Conservation (phyloP, 208 protist genomes). For the Acanthamoeba quina region DNA sequence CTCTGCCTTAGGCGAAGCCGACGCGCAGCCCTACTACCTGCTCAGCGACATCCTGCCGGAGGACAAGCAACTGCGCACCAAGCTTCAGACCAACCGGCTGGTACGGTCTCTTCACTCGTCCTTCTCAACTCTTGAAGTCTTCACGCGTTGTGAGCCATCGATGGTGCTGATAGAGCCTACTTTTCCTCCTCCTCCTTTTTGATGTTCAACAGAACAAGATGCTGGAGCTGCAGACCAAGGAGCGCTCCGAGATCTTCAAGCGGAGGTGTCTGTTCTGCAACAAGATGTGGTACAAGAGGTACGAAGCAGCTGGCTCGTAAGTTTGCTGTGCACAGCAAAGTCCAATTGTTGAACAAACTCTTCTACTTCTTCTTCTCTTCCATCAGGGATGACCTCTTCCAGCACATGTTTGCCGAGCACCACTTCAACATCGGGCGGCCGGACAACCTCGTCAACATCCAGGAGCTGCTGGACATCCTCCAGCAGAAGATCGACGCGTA, state of each 20-base stretch:
- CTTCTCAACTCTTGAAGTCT: too few species aligned
- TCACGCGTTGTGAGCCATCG: neutral
- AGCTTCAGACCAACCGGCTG: slow-evolving; percentile 74
- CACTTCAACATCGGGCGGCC: slow-evolving; percentile 80
- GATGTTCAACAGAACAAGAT: slow-evolving; percentile 62
- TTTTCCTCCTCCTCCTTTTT: slow-evolving; percentile 48
- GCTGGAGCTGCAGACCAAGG: slow-evolving; percentile 44
- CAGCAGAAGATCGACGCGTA: slow-evolving; percentile 62
- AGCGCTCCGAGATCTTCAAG: slow-evolving; percentile 72
- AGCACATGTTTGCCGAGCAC: slow-evolving; percentile 65
- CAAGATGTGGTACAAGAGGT: slow-evolving; percentile 45
- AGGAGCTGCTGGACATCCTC: slow-evolving; percentile 76
- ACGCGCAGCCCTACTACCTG: slow-evolving; percentile 72
- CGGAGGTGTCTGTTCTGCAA: slow-evolving; percentile 57
- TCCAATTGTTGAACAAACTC: neutral
- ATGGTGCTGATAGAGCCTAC: too few species aligned
- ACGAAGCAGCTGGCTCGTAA: neutral
- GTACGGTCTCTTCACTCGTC: neutral
- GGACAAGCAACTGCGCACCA: slow-evolving; percentile 73
- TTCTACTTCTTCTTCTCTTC: neutral
- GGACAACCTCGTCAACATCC: slow-evolving; percentile 81
- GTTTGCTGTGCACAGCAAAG: too few species aligned
- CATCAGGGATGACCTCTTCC: slow-evolving; percentile 37
- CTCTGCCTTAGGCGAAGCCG: neutral
- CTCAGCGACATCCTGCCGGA: slow-evolving; percentile 76